Percentiles rank a stretch among this genome's conserved stretches.
Evolutionary conservation across 208 protist genomes (phyloP).

Genomic region (Trypanosoma scelopori): DNA sequence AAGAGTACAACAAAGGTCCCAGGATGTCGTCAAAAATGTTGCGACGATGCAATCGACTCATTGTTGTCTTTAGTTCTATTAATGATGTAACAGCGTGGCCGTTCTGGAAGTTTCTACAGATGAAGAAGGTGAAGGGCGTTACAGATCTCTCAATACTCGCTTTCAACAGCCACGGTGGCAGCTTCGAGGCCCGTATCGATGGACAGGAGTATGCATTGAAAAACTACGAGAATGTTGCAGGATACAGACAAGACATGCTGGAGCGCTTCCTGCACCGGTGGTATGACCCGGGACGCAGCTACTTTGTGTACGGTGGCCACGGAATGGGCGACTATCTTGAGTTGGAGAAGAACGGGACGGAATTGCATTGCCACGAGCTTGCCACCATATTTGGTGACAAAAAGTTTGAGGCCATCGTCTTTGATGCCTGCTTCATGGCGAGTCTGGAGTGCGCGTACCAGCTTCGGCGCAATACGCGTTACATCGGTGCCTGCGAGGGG

Average conservation of each 20-base stretch:
- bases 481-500: constrained; percentile 81
- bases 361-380: constrained; percentile 77
- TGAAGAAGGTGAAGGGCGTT: constrained; percentile 78
- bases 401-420: constrained; percentile 80
- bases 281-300: constrained; percentile 70
- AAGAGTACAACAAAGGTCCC: constrained; percentile 8
- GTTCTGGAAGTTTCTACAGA: constrained; percentile 89
- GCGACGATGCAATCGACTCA: constrained; percentile 45
- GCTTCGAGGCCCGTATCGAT: constrained; percentile 83
- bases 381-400: constrained; percentile 54
- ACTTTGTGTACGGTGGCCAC: constrained; percentile 87
- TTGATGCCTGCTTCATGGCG: constrained; percentile 89
- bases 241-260: constrained; percentile 72
- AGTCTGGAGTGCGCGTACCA: constrained; percentile 86
- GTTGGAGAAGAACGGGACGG: constrained; percentile 55
- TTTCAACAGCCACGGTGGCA: constrained; percentile 85
- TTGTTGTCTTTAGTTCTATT: constrained; percentile 78
- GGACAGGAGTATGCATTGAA: constrained; percentile 65
- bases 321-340: constrained; percentile 90
- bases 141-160: constrained; percentile 80
- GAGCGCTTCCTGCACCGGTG: constrained; percentile 59
- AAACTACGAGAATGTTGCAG: constrained; percentile 66
- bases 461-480: constrained; percentile 78
- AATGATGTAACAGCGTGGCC: constrained; percentile 87
- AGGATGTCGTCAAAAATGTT: constrained; percentile 17